These are phyloP conservation scores for Pythium insidiosum DNA, from an alignment of 352 stramenopile species.

Conservation along the genomic window DNA sequence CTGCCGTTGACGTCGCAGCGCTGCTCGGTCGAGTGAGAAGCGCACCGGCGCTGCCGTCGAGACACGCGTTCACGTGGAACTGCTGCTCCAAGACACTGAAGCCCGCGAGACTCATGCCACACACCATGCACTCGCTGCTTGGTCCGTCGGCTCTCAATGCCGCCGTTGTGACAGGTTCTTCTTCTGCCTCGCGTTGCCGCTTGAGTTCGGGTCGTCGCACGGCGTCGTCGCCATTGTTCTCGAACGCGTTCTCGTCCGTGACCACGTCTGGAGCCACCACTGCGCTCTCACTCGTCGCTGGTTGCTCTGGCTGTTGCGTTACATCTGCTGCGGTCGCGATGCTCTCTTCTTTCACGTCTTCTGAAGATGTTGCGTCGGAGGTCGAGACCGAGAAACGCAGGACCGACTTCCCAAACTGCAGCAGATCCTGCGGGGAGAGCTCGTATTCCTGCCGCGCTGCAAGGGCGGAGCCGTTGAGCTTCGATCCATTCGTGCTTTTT, in stretches of 20 bases:
- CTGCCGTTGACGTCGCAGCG: neutral
- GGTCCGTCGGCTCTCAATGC: neutral
- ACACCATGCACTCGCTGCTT: conserved; percentile 21
- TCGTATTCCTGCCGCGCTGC: conserved; percentile 14
- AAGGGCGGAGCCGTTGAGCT: conserved; percentile 32
- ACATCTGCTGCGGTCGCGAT: no score
- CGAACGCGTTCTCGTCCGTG: conserved; percentile 6
- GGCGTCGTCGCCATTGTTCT: neutral
- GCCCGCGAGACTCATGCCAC: conserved; percentile 19
- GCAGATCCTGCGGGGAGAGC: conserved; percentile 29
- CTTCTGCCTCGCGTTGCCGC: no score
- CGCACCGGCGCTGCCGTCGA: no score
- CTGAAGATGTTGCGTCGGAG: conserved; percentile 5
- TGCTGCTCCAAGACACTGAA: conserved; percentile 26
- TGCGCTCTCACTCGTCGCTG: neutral
- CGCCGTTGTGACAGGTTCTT: neutral
- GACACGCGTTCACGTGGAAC: conserved; percentile 27
- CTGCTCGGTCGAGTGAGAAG: conserved; percentile 3
- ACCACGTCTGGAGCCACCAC: neutral
- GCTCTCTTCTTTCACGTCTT: neutral
- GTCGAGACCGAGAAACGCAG: no score
- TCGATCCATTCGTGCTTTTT: conserved; percentile 57
- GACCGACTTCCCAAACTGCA: no score
- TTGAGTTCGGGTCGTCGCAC: no score
- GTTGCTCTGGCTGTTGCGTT: neutral